Evolutionary conservation across 305 asterid species (phyloP).

Genomic region (Fraxinus sp.): DNA sequence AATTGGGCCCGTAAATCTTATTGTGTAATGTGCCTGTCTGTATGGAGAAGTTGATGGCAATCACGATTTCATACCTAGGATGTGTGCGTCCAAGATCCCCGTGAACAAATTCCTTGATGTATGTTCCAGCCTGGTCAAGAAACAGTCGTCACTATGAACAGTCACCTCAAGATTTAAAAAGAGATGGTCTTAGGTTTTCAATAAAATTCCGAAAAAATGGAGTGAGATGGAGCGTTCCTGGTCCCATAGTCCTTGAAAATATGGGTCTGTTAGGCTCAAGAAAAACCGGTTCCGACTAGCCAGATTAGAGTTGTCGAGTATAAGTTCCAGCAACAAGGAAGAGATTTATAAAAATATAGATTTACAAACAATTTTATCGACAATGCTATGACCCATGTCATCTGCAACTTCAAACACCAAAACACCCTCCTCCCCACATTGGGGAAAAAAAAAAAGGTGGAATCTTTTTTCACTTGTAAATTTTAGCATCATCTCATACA

Average conservation of each 20-base stretch:
- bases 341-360: background rate
- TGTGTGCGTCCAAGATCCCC: constrained; percentile 93
- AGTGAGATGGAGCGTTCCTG: background rate
- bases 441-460: background rate
- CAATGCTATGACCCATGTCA: background rate
- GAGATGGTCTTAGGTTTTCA: background rate
- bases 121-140: constrained; percentile 85
- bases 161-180: background rate
- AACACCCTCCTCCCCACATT: background rate
- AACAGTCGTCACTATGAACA: constrained; percentile 17
- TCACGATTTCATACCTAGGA: constrained; percentile 61
- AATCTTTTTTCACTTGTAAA: background rate
- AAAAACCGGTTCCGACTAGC: background rate
- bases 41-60: background rate
- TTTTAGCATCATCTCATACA: constrained; percentile 1
- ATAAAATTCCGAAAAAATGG: background rate
- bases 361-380: background rate
- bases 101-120: constrained; percentile 93
- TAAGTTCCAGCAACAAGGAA: background rate
- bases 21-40: background rate
- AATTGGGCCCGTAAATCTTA: background rate
- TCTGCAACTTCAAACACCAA: background rate
- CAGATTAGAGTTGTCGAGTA: background rate
- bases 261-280: background rate
- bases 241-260: background rate